Evolutionary conservation across 208 protist species (phyloP).

Genomic region (Leishmania aethiopica): DNA sequence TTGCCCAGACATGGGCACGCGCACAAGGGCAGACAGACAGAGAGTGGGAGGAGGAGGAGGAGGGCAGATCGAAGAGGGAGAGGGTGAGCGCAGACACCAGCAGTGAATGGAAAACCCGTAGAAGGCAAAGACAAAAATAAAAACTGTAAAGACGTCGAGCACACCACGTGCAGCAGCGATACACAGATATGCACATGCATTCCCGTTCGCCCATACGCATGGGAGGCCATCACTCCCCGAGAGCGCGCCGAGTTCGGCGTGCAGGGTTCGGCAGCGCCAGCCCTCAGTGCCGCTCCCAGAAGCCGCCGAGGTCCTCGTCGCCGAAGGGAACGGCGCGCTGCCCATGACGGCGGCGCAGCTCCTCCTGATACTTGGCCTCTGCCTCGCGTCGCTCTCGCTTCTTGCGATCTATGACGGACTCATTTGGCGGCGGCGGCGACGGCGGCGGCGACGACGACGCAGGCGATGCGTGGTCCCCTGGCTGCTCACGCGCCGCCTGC

Average conservation of each 20-base stretch:
- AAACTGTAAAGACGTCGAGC: background rate
- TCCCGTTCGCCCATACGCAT: background rate
- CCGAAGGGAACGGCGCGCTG: slow-evolving; percentile 74
- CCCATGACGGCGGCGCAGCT: slow-evolving; percentile 75
- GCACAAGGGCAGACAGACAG: background rate
- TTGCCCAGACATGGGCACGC: background rate
- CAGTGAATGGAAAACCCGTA: background rate
- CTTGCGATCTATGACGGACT: slow-evolving; percentile 44
- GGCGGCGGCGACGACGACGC: background rate
- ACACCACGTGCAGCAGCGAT: slow-evolving; percentile 1
- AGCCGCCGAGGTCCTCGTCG: slow-evolving; percentile 66
- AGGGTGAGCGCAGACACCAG: background rate
- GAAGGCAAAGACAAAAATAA: background rate
- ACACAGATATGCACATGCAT: background rate
- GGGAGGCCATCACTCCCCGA: background rate
- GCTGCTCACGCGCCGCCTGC: slow-evolving; percentile 16
- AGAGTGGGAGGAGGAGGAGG: background rate
- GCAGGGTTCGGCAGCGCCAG: background rate
- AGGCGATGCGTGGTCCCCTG: background rate
- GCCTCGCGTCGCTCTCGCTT: slow-evolving; percentile 60
- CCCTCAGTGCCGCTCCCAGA: slow-evolving; percentile 59
- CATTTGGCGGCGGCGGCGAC: slow-evolving; percentile 25
- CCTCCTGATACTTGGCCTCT: slow-evolving; percentile 75
- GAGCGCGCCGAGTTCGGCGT: background rate
- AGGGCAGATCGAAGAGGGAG: background rate